Evolutionary conservation across 2,329 filamentous ascomycete species (phyloP).

Genomic region (Curvularia spicifera): DNA sequence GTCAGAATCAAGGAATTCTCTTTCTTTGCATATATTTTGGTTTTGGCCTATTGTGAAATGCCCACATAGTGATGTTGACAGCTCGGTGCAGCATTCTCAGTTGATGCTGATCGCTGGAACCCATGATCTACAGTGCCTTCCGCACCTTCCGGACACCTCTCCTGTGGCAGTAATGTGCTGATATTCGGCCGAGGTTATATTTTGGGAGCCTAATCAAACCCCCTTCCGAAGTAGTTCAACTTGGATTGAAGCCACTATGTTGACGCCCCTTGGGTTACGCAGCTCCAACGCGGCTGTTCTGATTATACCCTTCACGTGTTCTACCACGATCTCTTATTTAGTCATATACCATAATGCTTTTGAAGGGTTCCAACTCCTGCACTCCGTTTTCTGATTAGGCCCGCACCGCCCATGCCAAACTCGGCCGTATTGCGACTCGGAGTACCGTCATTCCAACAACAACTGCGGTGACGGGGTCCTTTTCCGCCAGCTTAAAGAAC

Average conservation of each 20-base stretch:
- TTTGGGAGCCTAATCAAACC: slow-evolving; percentile 8
- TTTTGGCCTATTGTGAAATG: not conserved
- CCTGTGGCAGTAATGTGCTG: slow-evolving; percentile 4
- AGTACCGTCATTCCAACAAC: not conserved
- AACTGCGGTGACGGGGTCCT: not conserved
- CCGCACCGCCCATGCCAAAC: slow-evolving; percentile 16
- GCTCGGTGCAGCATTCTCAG: not conserved
- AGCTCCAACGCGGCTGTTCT: slow-evolving; percentile 54
- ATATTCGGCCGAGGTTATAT: slow-evolving; percentile 9
- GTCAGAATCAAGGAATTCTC: slow-evolving; percentile 18
- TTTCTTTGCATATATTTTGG: not conserved
- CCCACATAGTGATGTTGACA: not conserved
- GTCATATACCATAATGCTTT: slow-evolving; percentile 30
- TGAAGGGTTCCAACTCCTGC: slow-evolving; percentile 42
- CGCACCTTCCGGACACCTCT: slow-evolving; percentile 2
- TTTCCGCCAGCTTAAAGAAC: not conserved
- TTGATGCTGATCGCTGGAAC: not conserved
- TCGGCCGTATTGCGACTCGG: slow-evolving; percentile 6
- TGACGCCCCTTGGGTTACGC: slow-evolving; percentile 22
- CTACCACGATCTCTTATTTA: slow-evolving; percentile 53
- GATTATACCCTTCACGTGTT: slow-evolving; percentile 49
- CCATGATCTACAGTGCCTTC: not conserved
- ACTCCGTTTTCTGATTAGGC: slow-evolving; percentile 2
- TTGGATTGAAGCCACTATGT: not conserved
- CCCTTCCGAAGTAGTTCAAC: slow-evolving; percentile 1